phyloP scores from a whole-genome alignment of 129 eudicot species.

The Solidago caesia region DNA sequence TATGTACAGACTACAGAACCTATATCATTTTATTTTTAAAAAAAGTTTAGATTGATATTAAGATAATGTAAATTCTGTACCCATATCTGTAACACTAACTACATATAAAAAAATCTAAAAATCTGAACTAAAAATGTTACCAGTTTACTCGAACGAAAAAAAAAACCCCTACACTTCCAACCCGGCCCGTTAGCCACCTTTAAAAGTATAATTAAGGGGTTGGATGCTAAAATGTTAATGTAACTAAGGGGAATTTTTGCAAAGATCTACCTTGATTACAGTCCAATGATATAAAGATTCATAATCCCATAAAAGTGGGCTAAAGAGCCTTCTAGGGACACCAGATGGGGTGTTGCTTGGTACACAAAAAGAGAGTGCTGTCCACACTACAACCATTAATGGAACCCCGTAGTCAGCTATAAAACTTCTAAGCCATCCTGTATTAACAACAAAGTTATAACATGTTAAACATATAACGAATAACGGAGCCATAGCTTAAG shows the following conservation, averaged over 20 bases:
- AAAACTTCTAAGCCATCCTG: slow-evolving; percentile 45
- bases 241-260: neutral
- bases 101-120: too few relatives aligned
- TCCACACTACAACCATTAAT: slow-evolving; percentile 51
- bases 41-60: too few relatives aligned
- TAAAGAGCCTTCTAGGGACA: slow-evolving; percentile 53
- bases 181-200: neutral
- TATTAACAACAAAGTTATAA: neutral
- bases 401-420: slow-evolving; percentile 64
- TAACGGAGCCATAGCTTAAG: neutral
- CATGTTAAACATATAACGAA: slow-evolving; percentile 13
- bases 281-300: slow-evolving; percentile 49
- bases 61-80: too few relatives aligned
- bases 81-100: too few relatives aligned
- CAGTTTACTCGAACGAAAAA: too few relatives aligned
- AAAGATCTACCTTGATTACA: slow-evolving; percentile 39
- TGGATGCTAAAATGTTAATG: neutral
- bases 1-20: too few relatives aligned
- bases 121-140: too few relatives aligned
- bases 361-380: slow-evolving; percentile 41
- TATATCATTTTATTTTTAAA: too few relatives aligned
- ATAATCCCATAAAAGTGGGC: slow-evolving; percentile 50
- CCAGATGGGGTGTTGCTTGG: slow-evolving; percentile 44
- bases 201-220: neutral
- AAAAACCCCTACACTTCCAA: too few relatives aligned